Evolutionary conservation across 1,284 basidiomycete genomes (phyloP), one percentile per base, ranked within the genome.

Genomic region (Leccinum glutinopallens): DNA sequence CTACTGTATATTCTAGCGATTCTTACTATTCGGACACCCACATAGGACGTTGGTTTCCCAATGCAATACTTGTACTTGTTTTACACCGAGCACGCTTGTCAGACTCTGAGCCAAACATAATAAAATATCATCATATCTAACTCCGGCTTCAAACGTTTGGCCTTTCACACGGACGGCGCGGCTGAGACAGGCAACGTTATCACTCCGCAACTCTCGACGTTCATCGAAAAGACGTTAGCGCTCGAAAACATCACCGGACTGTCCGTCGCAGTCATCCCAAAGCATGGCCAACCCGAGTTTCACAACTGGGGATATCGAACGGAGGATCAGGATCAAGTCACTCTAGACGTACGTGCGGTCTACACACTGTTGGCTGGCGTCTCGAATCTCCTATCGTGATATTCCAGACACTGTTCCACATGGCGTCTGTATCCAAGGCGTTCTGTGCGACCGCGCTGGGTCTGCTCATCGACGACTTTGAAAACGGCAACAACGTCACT

Each of bases 401-500:
- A 15, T 62, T 54, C 0, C 43, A 82, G 80, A 82, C 80, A 0
- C 60, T 80, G 13, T 79, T 81, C 66, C 67, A 70, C 46, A 70
- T 81, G 33, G 80, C 69, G 1, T 78, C 77, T 0, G 72, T 74
- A 56, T 80, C 77, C 22, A 80, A 82, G 63, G 77, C 77, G 1
- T 82, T 82, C 68, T 71, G 80, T n/a, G 72, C 75, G 1, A 73
- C 72, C 0, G 70, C 78, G 2, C 61, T 83, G 4, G 80, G 81
- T 0, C 73, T 82, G 12, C 73, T 82, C 9, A 78, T 80, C 22
- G 75, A 80, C 33, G 76, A 81, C 65, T 80, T 76, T 65, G 72
- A 71, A 2, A 66, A 71, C 4, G 74, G 78, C 3, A 68, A 66
- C 17, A 80, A 83, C 25, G 25, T 25, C 25, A 25, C 25, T 25